Evolutionary conservation across 768 basidiomycete genomes (phyloP), one percentile per base, ranked within the genome.

Genomic region (Tricholoma sp.): DNA sequence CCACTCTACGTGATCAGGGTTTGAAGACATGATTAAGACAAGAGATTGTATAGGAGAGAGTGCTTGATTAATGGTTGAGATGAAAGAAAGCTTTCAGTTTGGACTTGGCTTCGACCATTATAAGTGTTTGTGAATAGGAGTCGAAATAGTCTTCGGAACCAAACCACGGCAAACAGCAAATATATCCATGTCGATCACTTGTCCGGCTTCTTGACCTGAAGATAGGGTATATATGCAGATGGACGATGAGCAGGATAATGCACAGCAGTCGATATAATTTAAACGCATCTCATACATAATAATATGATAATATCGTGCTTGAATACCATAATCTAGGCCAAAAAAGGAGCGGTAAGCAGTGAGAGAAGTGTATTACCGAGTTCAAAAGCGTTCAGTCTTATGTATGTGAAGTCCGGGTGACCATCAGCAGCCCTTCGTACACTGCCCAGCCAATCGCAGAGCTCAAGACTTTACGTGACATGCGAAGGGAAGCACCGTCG

Each of bases 371-470:
- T 24, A 39, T 52, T 15, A 34, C 13, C 50, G 39, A 24, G 4
- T 6, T 20, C 18, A 4, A n/a, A 31, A n/a, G 15, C 1, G 47
- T 32, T n/a, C n/a, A 32, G 7, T 29, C 29, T 3, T 49, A 24
- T 24, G 47, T 9, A 32, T n/a, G 52, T 4, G 52, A 54, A 53
- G 57, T 72, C 67, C 74, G 78, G 64, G 84, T 76, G 56, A 86
- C 75, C 65, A 89, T 80, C 29, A 91, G 72, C 20, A 86, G 68
- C 41, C 85, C 86, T 68, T 96, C 94, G 60, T 94, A 97, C 0
- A 94, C 88, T 2, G 84, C 89, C 94, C 94, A 97, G 2, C 86
- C 92, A 57, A 97, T 90, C 0, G 86, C 86, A n/a, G 91, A 92
- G 62, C 90, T 91, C 12, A 91, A 70, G 6, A 95, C 84, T 68